A percentile compares a stretch with the other conserved stretches of the same genome.
These are phyloP conservation scores for Hansenula lynferdii DNA, from an alignment of 1,139 yeast species.

Conservation along the genomic window DNA sequence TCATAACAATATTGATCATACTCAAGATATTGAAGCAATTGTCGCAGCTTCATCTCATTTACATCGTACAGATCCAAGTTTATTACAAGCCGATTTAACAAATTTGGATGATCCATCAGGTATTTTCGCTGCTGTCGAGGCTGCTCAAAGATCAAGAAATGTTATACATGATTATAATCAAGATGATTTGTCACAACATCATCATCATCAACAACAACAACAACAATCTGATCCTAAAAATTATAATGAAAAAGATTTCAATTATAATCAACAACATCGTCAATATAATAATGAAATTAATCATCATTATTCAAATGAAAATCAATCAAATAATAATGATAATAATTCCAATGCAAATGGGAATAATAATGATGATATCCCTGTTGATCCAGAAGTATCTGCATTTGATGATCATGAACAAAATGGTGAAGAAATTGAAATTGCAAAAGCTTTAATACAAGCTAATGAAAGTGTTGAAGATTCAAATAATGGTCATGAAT, in stretches of 20 bases:
- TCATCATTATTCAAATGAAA: slow-evolving; percentile 1
- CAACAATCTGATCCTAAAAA: neutral
- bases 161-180: slow-evolving; percentile 1
- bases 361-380: slow-evolving; percentile 27
- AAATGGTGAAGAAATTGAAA: slow-evolving; percentile 52
- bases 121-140: slow-evolving; percentile 64
- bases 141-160: slow-evolving; percentile 37
- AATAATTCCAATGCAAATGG: slow-evolving; percentile 1
- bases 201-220: slow-evolving; percentile 7
- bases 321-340: neutral
- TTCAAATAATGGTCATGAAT: slow-evolving; percentile 8
- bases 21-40: slow-evolving; percentile 9
- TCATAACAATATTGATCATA: slow-evolving; percentile 6
- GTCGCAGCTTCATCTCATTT: slow-evolving; percentile 10
- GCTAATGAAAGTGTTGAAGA: slow-evolving; percentile 40
- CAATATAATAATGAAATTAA: neutral
- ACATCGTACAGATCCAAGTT: slow-evolving; percentile 20
- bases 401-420: slow-evolving; percentile 44
- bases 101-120: slow-evolving; percentile 38
- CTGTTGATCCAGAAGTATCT: slow-evolving; percentile 57
- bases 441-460: slow-evolving; percentile 61
- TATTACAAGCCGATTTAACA: slow-evolving; percentile 27
- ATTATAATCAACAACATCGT: neutral
- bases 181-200: slow-evolving; percentile 9
- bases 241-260: slow-evolving; percentile 1